Base-by-base conservation (phyloP, 352 stramenopile genomes). In the Globisporangium recalcitrans region DNA sequence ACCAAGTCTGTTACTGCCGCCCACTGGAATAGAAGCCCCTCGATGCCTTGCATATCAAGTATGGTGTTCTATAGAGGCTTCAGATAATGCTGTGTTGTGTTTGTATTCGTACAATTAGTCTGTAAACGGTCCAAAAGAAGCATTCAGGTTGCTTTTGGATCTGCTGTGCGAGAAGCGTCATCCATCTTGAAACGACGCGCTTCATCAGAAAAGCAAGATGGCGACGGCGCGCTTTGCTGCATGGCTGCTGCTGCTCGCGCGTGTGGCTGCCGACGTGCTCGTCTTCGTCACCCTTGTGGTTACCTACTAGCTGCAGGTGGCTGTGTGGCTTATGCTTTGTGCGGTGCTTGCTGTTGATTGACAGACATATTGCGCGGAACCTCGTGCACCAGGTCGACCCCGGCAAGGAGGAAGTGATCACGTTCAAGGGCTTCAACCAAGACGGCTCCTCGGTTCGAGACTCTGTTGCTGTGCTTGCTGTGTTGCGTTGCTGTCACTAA, bases 341-440 rank as follows among this genome's bases (percentile, higher is more conserved):
- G 21, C 4, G 6, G 34, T 31, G 8, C 19, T 42, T 60, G 36
- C 27, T n/a, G 38, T 19, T 65, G 9, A 34, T 34, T 7, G 16
- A 36, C 52, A 88, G 74, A 14, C 77, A 72, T 2, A 76, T 93
- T 51, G 85, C 82, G 5, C 79, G 79, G 34, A 81, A 91, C 58
- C 64, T 90, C 31, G 75, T 91, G 58, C 89, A 88, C 31, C 85
- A 91, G 53, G 82, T 96, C 2, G 67, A 80, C 19, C 73, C 78
- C 31, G 85, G 78, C 22, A 69, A 79, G 8, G 87, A 97, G 48
- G 70, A 85, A 47, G 80, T 97, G 21, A 69, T 97, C 56, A 78
- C 76, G 58, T 72, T 97, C 47, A 88, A 85, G 62, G 88, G 87
- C 40, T 95, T 92, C 68, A 91, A 87, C 52, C 68, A 70, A 11